Evolutionary conservation across 768 basidiomycete species (phyloP), one percentile per base, ranked within the genome.

Genomic region (Rhizopogon rudus): DNA sequence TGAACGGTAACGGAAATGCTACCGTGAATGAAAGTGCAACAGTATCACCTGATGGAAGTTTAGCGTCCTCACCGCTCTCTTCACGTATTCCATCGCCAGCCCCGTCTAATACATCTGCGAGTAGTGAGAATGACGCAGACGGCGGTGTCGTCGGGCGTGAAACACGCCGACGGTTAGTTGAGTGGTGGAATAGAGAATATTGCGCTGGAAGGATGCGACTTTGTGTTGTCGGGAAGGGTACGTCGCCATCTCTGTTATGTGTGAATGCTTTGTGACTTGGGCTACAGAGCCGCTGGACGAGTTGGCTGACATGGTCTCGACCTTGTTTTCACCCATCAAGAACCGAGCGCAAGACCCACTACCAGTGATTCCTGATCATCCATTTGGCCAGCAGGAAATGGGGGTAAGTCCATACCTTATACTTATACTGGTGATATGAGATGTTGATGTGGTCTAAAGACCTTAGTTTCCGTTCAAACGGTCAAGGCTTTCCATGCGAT

Each of bases 171-270:
- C 76, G 91, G 59, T 70, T 93, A 39, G 78, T 93, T 17, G 86
- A 92, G 70, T 93, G 91, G 91, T 93, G 91, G 91, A 73, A 65
- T 37, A 75, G 77, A 50, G 87, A 91, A 64, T 93, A 93, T 64
- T 90, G 86, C 57, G 89, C 92, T 1, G 83, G 84, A 66, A 75
- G 89, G 39, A 93, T 93, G 91, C 80, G 81, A 40, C 67, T 93
- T 31, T 89, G 87, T 61, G 76, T 93, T 37, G 75, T 93, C 39
- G 92, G 92, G 25, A 86, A 83, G 79, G 88, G 91, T 89, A 57
- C 51, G 61, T 59, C 13, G 33, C 33, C 44, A 2, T 17, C 28
- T 48, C 3, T 28, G 31, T 14, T 3, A 2, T 35, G 42, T 29
- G 29, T 49, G 53, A 53, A 28, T 44, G 7, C 22, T 25, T 42